Evolutionary conservation across 257 asterid genomes (phyloP).

Genomic region (Rubia yunnanensis): DNA sequence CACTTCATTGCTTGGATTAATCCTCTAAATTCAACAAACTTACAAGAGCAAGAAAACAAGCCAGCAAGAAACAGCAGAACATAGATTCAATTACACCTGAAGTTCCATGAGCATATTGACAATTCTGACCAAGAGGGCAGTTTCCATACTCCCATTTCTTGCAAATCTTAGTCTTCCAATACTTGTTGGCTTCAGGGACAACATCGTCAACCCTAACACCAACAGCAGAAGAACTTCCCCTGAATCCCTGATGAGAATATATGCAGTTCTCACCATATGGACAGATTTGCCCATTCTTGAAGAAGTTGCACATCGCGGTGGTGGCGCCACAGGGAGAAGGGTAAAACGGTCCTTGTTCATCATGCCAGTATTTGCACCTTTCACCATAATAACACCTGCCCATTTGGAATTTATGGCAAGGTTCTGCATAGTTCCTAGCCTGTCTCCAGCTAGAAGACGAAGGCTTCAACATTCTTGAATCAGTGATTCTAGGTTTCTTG

Average conservation of each 20-base stretch:
- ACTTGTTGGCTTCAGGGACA: not conserved
- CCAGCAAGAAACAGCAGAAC: not conserved
- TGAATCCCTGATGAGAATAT: slow-evolving; percentile 18
- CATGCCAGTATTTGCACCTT: slow-evolving; percentile 32
- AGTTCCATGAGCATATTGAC: slow-evolving; percentile 50
- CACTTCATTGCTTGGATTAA: too few species aligned
- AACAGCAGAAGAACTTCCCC: slow-evolving; percentile 7
- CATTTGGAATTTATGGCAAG: slow-evolving; percentile 31
- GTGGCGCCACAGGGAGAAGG: not conserved
- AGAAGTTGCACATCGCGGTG: slow-evolving; percentile 14
- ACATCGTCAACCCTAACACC: not conserved
- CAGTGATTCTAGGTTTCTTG: slow-evolving; percentile 20
- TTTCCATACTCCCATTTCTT: slow-evolving; percentile 20
- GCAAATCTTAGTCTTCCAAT: slow-evolving; percentile 35
- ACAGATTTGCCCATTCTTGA: slow-evolving; percentile 21
- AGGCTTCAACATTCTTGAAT: slow-evolving; percentile 10
- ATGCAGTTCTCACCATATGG: slow-evolving; percentile 32
- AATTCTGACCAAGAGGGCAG: slow-evolving; percentile 31
- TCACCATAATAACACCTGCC: slow-evolving; percentile 34
- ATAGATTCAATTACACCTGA: slow-evolving; percentile 23
- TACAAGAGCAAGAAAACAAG: not conserved
- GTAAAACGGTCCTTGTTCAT: slow-evolving; percentile 12
- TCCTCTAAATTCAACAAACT: not conserved
- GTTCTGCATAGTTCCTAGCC: slow-evolving; percentile 7
- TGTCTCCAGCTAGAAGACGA: slow-evolving; percentile 16